Base-by-base conservation (phyloP, 352 stramenopile species). In the Globisporangium camurandrum region DNA sequence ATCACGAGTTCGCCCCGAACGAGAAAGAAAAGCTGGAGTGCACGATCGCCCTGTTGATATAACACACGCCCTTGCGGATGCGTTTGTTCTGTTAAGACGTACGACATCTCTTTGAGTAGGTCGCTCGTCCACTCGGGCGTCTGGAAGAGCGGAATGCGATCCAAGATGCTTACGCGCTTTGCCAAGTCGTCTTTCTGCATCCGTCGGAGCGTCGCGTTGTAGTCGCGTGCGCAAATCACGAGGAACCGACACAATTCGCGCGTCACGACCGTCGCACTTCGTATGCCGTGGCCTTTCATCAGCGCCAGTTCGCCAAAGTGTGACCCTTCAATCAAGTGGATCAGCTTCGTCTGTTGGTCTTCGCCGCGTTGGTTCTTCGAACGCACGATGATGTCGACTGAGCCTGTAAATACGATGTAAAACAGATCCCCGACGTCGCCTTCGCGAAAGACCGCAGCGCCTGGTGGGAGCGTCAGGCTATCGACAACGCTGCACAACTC, bases 341-440 rank as follows among this genome's bases (percentile, higher is more conserved):
- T 66, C 12, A 86, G 61, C 49, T 90, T 87, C 11, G 67, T 87
- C 46, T 75, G 69, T 40, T 82, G 69, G 19, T 61, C 14, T 5
- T 83, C 66, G 14, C 73, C 73, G 11, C 66, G 70, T 1, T 68
- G 57, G 41, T 86, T 75, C 11, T 74, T 71, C 7, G 73, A 71
- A 40, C 62, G 71, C 19, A 86, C 77, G 37, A 84, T 78, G 19
- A 89, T 67, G 28, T 89, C 78, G 17, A 85, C 75, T 0, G 73
- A 85, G 16, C 78, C 78, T 4, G 62, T 81, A 44, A 87, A 81
- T 22, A 90, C 76, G 56, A 90, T 84, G 52, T 83, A 90, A 51
- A 90, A 90, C 16, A 74, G 52, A 41, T 87, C 76, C 12, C 78
- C 78, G 10, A 86, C 61, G 19, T 90, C 78, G 1, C 78, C 78